These are phyloP conservation scores for Eimeria acervulina DNA, from an alignment of 169 alveolate genomes.

Conservation along the genomic window DNA sequence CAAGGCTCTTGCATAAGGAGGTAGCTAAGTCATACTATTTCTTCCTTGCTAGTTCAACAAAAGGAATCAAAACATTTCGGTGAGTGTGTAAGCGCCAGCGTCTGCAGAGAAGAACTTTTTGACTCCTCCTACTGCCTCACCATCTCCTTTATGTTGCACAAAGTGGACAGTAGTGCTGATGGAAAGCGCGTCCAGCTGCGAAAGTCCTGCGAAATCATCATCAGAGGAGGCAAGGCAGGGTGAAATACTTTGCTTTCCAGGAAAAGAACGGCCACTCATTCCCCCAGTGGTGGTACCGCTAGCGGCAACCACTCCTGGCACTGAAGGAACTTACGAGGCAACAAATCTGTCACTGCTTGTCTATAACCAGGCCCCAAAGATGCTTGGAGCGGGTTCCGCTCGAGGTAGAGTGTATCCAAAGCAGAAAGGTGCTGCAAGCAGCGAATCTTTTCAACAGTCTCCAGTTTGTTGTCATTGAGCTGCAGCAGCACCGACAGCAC, in stretches of 20 bases:
- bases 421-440: conserved; percentile 63
- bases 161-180: conserved; percentile 47
- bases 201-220: conserved; percentile 53
- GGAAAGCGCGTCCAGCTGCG: conserved; percentile 81
- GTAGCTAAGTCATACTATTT: not conserved
- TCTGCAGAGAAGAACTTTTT: not conserved
- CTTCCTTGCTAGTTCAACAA: not conserved
- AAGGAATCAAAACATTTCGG: not conserved
- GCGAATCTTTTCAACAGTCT: conserved; percentile 76
- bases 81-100: not conserved
- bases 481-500: conserved; percentile 61
- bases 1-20: not conserved
- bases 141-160: conserved; percentile 39
- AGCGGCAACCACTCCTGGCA: not conserved
- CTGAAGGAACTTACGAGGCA: conserved; percentile 83
- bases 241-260: not conserved
- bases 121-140: conserved; percentile 2
- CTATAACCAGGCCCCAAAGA: conserved; percentile 88
- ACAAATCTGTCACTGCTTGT: conserved; percentile 77
- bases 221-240: not conserved
- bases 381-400: conserved; percentile 86
- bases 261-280: not conserved
- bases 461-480: conserved; percentile 86
- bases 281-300: no score
- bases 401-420: conserved; percentile 86